Evolutionary conservation across 75 land plant species (phyloP).

Genomic region (Cunninghamia lanceolata): DNA sequence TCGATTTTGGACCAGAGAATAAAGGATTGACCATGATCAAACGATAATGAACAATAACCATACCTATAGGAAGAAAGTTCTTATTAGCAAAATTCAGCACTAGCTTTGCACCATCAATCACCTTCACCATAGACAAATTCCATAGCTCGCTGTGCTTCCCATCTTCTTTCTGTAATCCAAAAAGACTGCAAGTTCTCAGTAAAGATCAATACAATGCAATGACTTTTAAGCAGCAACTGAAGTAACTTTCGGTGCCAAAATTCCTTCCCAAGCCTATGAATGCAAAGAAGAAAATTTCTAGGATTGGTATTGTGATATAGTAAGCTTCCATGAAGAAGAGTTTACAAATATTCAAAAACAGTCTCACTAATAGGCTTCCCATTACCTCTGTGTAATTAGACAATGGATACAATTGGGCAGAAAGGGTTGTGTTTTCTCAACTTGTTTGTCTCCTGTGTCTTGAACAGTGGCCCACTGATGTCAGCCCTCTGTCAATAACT

Average conservation of each 20-base stretch:
- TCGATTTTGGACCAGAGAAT: background rate
- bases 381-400: background rate
- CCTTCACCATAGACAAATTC: background rate
- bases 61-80: conserved; percentile 14
- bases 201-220: background rate
- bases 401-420: background rate
- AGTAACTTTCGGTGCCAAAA: background rate
- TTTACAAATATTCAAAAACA: background rate
- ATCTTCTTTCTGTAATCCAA: background rate
- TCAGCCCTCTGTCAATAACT: background rate
- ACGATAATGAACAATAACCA: background rate
- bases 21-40: background rate
- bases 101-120: conserved; percentile 7
- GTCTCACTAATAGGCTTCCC: background rate
- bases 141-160: background rate
- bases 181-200: background rate
- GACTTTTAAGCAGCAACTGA: background rate
- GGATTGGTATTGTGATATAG: background rate
- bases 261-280: background rate
- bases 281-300: background rate
- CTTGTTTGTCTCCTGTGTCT: background rate
- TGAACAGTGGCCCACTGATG: background rate
- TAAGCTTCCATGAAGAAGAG: background rate
- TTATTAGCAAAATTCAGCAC: conserved; percentile 4
- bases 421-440: background rate